Conservation (phyloP, 139 green algal genomes). For the Coccomyxa sp. region DNA sequence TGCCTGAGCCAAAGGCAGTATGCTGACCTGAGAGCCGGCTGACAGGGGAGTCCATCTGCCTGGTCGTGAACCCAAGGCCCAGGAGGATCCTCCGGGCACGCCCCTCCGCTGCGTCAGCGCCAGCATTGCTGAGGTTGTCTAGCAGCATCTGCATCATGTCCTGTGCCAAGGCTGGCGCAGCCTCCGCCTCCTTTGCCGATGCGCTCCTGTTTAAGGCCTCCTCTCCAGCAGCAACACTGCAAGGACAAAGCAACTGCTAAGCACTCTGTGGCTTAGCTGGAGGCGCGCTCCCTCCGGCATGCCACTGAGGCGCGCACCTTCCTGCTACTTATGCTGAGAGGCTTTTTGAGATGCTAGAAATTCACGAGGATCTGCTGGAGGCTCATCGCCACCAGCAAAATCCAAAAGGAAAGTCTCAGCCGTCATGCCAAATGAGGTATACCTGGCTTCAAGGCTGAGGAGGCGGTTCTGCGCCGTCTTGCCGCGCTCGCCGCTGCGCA, state of each 20-base stretch:
- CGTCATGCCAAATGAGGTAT: background rate
- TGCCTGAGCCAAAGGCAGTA: too few species aligned
- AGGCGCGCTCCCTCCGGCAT: too few species aligned
- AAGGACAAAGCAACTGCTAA: too few species aligned
- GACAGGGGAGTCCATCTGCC: slow-evolving; percentile 26
- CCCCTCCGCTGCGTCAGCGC: slow-evolving; percentile 21
- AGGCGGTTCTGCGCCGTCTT: slow-evolving; percentile 19
- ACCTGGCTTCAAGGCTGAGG: slow-evolving; percentile 6
- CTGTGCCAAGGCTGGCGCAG: background rate
- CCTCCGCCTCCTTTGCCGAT: background rate
- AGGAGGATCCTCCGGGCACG: slow-evolving; percentile 23
- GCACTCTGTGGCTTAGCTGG: too few species aligned
- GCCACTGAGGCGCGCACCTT: too few species aligned
- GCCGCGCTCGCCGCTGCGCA: slow-evolving; percentile 22
- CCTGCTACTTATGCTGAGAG: too few species aligned
- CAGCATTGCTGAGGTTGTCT: slow-evolving; percentile 13
- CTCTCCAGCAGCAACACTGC: background rate
- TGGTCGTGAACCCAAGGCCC: slow-evolving; percentile 36
- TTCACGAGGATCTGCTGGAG: too few species aligned
- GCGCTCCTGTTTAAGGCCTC: background rate
- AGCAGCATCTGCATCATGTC: slow-evolving; percentile 21
- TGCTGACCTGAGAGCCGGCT: slow-evolving; percentile 22
- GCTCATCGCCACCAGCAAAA: too few species aligned
- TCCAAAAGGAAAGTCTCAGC: too few species aligned
- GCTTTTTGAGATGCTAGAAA: too few species aligned